Conservation (phyloP, 164 flowering plant genomes). For the Magnolia sinica region DNA sequence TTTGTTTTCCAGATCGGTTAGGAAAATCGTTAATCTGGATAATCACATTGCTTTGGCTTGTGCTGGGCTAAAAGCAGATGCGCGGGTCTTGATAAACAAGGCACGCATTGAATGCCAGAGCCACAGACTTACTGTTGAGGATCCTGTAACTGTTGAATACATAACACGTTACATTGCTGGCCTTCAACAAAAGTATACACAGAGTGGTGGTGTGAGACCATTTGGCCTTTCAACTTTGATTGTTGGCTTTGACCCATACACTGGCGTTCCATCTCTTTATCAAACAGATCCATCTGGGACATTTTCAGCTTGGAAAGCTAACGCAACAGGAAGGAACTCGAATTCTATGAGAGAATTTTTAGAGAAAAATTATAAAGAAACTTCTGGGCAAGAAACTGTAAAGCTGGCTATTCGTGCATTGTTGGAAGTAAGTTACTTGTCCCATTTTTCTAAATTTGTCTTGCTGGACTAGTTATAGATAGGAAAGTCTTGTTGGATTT, state of each 20-base stretch:
- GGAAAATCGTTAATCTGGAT: slow-evolving; percentile 88
- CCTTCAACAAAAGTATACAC: slow-evolving; percentile 96
- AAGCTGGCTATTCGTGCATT: slow-evolving; percentile 91
- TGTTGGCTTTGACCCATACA: slow-evolving; percentile 93
- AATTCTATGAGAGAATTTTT: slow-evolving; percentile 85
- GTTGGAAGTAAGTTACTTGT: slow-evolving; percentile 65
- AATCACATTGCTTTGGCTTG: slow-evolving; percentile 92
- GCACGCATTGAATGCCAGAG: slow-evolving; percentile 97
- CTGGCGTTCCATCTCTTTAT: slow-evolving; percentile 77
- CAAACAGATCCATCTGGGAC: slow-evolving; percentile 99
- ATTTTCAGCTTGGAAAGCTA: slow-evolving; percentile 98
- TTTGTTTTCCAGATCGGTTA: slow-evolving; percentile 55
- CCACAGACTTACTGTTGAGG: slow-evolving; percentile 94
- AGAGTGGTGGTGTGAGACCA: slow-evolving; percentile 98
- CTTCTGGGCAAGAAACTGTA: slow-evolving; percentile 91
- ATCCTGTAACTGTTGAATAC: slow-evolving; percentile 94
- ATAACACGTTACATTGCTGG: slow-evolving; percentile 97
- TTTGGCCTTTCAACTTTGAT: slow-evolving; percentile 95
- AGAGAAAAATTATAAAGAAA: slow-evolving; percentile 95
- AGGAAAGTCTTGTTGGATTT: neutral
- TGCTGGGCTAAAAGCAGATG: slow-evolving; percentile 99
- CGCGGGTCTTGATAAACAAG: slow-evolving; percentile 83
- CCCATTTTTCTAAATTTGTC: neutral
- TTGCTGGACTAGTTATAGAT: neutral
- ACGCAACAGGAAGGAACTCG: slow-evolving; percentile 95